Evolutionary conservation across 2,329 filamentous ascomycete species (phyloP), one percentile per base, ranked within the genome.

Genomic region (Aureobasidium musti): DNA sequence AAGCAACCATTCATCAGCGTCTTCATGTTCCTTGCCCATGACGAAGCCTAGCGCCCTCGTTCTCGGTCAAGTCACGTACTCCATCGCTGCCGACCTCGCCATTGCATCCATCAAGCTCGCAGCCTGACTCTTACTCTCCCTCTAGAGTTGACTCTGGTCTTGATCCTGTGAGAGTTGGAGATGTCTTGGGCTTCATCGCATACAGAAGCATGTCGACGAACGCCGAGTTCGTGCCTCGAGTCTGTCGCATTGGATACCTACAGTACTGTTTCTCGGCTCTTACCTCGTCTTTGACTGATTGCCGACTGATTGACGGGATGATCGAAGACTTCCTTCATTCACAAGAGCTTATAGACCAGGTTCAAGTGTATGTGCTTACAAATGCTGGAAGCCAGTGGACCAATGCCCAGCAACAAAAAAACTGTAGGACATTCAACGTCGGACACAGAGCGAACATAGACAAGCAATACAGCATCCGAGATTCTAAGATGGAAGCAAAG

Each of bases 241-340:
- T 21, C 10, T n/a, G n/a, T 45, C 5, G n/a, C 17, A 5, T 21
- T 11, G 94, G 94, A 76, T 97, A n/a, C n/a, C n/a, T n/a, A n/a
- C n/a, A n/a, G n/a, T n/a, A 93, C 65, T 92, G 91, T 73, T 87
- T 94, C 77, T 97, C 93, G 1, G 97, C 89, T 47, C 90, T 84
- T 5, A 97, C 86, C 80, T 97, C 97, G 76, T 97, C 94, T 71
- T 89, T 87, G 53, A 98, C 94, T 70, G n/a, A n/a, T n/a, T n/a
- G n/a, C n/a, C n/a, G n/a, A n/a, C n/a, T n/a, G n/a, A n/a, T n/a
- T n/a, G n/a, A n/a, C n/a, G n/a, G n/a, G n/a, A n/a, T n/a, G n/a
- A n/a, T n/a, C n/a, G n/a, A n/a, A n/a, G n/a, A n/a, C n/a, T n/a
- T n/a, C n/a, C n/a, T n/a, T n/a, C n/a, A n/a, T n/a, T n/a, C n/a